These are phyloP conservation scores for Micractinium conductrix DNA, from an alignment of 139 green algal genomes.

Conservation along the genomic window DNA sequence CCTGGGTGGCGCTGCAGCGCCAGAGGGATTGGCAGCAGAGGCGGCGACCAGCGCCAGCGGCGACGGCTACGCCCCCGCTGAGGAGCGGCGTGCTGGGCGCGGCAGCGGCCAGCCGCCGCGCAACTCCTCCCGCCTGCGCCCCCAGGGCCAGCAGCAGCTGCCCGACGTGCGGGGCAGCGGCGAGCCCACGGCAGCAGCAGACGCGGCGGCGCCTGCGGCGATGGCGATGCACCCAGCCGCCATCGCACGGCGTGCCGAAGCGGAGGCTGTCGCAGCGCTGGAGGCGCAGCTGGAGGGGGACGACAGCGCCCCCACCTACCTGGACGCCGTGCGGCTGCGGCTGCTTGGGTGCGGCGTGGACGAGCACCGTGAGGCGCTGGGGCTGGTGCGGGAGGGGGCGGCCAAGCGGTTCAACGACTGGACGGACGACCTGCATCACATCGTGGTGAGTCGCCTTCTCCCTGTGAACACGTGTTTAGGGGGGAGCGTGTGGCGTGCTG, in stretches of 20 bases:
- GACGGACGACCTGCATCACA: constrained; percentile 31
- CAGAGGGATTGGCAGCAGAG: no score
- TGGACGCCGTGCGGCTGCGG: constrained; percentile 36
- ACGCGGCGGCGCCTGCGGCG: background rate
- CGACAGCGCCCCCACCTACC: constrained; percentile 34
- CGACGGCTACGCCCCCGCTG: no score
- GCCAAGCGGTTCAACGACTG: constrained; percentile 45
- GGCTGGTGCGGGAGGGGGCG: constrained; percentile 26
- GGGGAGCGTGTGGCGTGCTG: no score
- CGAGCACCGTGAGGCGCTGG: background rate
- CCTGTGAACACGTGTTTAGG: no score
- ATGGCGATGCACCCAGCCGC: background rate
- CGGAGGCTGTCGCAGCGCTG: background rate
- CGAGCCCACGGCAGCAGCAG: no score
- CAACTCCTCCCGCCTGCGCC: no score
- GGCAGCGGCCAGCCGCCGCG: no score
- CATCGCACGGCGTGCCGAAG: no score
- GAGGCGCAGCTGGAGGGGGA: constrained; percentile 32
- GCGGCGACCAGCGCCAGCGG: no score
- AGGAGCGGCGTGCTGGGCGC: no score
- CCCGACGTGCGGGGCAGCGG: background rate
- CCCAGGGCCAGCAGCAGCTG: no score
- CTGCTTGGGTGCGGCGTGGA: constrained; percentile 35
- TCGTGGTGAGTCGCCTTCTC: constrained; percentile 55
- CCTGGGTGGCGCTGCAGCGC: no score